Base-by-base conservation (phyloP, 192 early-diverging fungal genomes). In the Podila epigama region DNA sequence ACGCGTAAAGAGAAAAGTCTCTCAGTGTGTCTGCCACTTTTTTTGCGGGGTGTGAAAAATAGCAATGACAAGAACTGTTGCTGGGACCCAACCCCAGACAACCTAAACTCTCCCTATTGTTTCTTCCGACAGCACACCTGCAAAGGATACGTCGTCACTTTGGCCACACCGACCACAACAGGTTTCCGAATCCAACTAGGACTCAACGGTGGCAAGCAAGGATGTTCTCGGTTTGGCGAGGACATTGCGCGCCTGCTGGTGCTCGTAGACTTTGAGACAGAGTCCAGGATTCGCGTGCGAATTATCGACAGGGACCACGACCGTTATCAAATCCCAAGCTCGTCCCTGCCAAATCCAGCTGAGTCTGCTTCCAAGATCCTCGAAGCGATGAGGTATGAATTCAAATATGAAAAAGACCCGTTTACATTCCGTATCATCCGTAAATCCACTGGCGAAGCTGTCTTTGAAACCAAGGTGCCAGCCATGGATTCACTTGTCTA, bases 281-380 rank as follows among this genome's bases (percentile, higher is more conserved):
- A 70, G 36, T 75, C 80, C 35, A 65, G 88, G 18, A 68, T 90
- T 33, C 82, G 88, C 9, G 79, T 90, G 18, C 82, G 86, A 58
- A 82, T 90, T 20, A 5, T 55, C 1, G 66, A 77, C 51, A 42
- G 32, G 27, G 37, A 79, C 31, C 66, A 81, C 13, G 13, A 41
- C 5, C 83, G 85, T 39, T 86, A 79, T 58, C 79, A 88, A 57
- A 82, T 86, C 13, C 83, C 84, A 3, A 22, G 27, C 0, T 53
- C 59, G 0, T 68, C 84, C 20, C 20, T 84, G 13, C 71, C 66
- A 50, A 71, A 31, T 55, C 81, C 67, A n/a, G n/a, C n/a, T 20
- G 35, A 34, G 35, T 77, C 34, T 4, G 20, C 37, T 52, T 62
- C 15, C 41, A 57, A 7, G 52, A 57, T 50, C 32, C 44, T 58